These are phyloP conservation scores for Suillus alpinus DNA, from an alignment of 768 basidiomycete species.

Conservation along the genomic window DNA sequence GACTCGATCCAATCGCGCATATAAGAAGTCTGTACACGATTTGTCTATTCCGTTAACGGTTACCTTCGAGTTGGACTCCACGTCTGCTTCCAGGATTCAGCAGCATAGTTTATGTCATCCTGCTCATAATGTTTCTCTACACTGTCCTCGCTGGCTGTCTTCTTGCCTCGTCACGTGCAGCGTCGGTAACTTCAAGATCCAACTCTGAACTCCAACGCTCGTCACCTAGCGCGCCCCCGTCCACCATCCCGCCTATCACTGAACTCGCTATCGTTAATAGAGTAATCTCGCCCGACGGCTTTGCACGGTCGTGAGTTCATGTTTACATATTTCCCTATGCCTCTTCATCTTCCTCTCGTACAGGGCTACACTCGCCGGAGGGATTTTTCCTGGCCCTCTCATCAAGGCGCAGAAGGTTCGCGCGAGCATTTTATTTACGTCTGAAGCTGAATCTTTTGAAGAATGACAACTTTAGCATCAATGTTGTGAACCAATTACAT, in stretches of 20 bases:
- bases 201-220: constrained; percentile 2
- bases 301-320: constrained; percentile 32
- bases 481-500: constrained; percentile 32
- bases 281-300: constrained; percentile 50
- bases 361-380: constrained; percentile 44
- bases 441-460: constrained; percentile 7
- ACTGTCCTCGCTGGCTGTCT: not conserved
- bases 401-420: constrained; percentile 41
- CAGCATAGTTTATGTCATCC: not conserved
- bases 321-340: not conserved
- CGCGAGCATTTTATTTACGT: not conserved
- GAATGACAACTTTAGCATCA: constrained; percentile 34
- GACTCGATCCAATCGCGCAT: not conserved
- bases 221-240: constrained; percentile 4
- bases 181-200: constrained; percentile 15
- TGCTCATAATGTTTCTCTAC: not conserved
- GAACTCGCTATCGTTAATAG: constrained; percentile 41
- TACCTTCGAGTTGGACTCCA: not conserved
- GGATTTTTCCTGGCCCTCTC: constrained; percentile 47
- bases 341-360: not conserved
- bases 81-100: no score
- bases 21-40: not conserved
- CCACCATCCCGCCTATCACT: constrained; percentile 22
- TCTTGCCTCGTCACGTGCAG: constrained; percentile 10
- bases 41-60: not conserved